Percentiles rank a stretch among this genome's conserved stretches.
phyloP scores from a whole-genome alignment of 306 rosid species.

The Datisca glomerata region DNA sequence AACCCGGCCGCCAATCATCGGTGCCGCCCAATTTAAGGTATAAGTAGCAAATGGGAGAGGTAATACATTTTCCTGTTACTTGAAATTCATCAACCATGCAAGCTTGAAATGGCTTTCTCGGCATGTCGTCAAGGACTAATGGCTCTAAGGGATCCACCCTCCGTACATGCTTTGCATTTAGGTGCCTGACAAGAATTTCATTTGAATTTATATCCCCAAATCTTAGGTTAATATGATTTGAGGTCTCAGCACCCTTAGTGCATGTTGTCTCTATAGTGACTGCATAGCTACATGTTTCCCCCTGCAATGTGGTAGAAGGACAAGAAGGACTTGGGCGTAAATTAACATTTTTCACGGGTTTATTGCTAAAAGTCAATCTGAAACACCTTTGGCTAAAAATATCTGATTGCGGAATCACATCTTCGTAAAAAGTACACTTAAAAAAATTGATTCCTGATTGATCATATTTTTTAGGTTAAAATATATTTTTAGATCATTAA shows the following conservation, averaged over 20 bases:
- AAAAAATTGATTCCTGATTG: too few relatives aligned
- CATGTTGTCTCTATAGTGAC: conserved; percentile 65
- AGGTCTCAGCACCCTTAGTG: conserved; percentile 68
- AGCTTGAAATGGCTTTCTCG: conserved; percentile 68
- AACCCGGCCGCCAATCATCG: conserved; percentile 85
- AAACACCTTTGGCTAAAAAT: too few relatives aligned
- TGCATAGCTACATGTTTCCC: conserved; percentile 49
- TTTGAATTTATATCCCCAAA: conserved; percentile 66
- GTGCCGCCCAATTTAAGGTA: conserved; percentile 50
- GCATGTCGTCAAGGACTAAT: conserved; percentile 40
- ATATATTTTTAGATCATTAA: too few relatives aligned
- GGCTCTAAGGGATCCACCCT: conserved; percentile 51
- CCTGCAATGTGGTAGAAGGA: too few relatives aligned
- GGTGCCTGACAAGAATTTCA: conserved; percentile 39
- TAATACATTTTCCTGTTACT: conserved; percentile 45
- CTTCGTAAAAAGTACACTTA: too few relatives aligned
- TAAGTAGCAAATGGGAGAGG: conserved; percentile 52
- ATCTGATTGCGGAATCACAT: too few relatives aligned
- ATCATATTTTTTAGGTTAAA: too few relatives aligned
- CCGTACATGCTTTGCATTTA: conserved; percentile 46
- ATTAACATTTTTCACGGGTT: too few relatives aligned
- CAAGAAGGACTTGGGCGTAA: too few relatives aligned
- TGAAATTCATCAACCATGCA: conserved; percentile 64
- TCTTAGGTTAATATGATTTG: conserved; percentile 51
- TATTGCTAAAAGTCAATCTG: too few relatives aligned